Evolutionary conservation across 768 basidiomycete genomes (phyloP).

Genomic region (Podaxis sp.): DNA sequence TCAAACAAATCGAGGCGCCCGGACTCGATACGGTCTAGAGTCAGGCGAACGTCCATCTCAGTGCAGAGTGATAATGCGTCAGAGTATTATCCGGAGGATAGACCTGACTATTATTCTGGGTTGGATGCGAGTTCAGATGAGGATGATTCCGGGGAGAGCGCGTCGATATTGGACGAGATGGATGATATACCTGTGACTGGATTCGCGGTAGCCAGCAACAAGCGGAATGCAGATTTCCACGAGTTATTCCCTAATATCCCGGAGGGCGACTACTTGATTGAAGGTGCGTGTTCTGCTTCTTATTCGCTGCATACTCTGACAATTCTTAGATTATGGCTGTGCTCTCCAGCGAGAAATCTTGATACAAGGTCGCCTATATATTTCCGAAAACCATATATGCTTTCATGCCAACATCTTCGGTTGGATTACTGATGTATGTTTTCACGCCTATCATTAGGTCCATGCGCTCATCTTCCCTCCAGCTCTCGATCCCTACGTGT

Average conservation of each 20-base stretch:
- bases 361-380: slow-evolving; percentile 92
- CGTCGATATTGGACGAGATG: slow-evolving; percentile 42
- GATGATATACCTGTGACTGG: slow-evolving; percentile 91
- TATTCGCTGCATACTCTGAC: slow-evolving; percentile 4
- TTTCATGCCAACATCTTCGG: slow-evolving; percentile 99
- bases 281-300: slow-evolving; percentile 54
- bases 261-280: slow-evolving; percentile 96
- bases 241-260: slow-evolving; percentile 85
- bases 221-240: slow-evolving; percentile 94
- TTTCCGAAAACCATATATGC: slow-evolving; percentile 98
- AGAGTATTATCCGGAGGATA: slow-evolving; percentile 26
- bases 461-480: slow-evolving; percentile 9
- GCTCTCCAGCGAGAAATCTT: slow-evolving; percentile 95
- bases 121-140: slow-evolving; percentile 31
- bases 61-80: slow-evolving; percentile 25
- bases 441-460: background rate
- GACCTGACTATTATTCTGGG: slow-evolving; percentile 35
- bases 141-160: slow-evolving; percentile 24
- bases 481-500: slow-evolving; percentile 86
- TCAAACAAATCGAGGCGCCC: slow-evolving; percentile 22
- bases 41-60: slow-evolving; percentile 20
- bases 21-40: slow-evolving; percentile 2
- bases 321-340: slow-evolving; percentile 85
- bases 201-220: slow-evolving; percentile 95
- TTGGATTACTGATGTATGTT: slow-evolving; percentile 92